Base-by-base conservation (phyloP, 202 grass and related monocot genomes). In the Elaeis oleifera region DNA sequence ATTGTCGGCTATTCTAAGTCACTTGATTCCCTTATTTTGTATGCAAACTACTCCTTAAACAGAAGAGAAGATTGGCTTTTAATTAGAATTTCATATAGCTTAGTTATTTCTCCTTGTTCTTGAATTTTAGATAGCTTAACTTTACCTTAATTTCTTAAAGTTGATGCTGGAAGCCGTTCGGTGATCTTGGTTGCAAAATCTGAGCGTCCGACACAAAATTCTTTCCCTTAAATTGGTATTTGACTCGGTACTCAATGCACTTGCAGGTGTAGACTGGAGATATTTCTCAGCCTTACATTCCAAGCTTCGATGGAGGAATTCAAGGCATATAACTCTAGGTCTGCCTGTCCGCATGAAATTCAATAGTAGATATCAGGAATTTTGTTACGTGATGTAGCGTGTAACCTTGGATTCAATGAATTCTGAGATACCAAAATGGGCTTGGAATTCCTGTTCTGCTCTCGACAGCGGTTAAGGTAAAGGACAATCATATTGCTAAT, bases 391-490 rank as follows among this genome's bases (percentile, higher is more conserved):
- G 28, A 29, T 29, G 28, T 29, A 6, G 28, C 4, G 28, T 29
- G 28, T 29, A 29, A 29, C 28, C 28, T 29, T 29, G 28, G 28
- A 29, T 29, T 25, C n/a, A 48, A 54, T 5, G 17, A 50, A 16
- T 48, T 29, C 31, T 0, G 53, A 79, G 81, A 26, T 63, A 97
- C 92, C 92, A 52, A 97, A 81, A 36, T 92, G 87, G 60, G 79
- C 48, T 55, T 85, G 91, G 79, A 97, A 97, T 63, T 91, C 92
- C 60, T 75, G 82, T 77, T 97, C 88, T 31, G 88, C 79, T 64
- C 51, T 86, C 18, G 92, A 84, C 56, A 97, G 20, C 20, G 20
- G 20, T 20, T 24, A 24, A 2, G 23, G 23, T 24, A 24, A 24
- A 24, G 23, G 23, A 24, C 2, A 24, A 24, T 24, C 3, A 24